phyloP scores from a whole-genome alignment of 768 basidiomycete genomes.

The Paxillus rubicundulus region DNA sequence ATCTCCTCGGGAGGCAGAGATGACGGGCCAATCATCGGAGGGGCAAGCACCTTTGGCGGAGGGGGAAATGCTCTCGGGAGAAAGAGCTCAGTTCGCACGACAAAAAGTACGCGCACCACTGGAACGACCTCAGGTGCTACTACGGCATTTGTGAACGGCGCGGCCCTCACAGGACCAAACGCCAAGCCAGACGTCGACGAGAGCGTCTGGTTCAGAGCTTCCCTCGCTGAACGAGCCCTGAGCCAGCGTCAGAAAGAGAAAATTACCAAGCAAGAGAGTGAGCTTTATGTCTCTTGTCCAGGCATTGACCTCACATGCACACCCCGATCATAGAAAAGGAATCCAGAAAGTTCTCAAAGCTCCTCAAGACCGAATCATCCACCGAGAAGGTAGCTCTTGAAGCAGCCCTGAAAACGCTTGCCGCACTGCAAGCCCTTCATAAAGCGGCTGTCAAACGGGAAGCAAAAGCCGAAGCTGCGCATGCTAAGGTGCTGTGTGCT shows the following conservation, averaged over 20 bases:
- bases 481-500: constrained; percentile 50
- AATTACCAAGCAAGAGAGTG: constrained; percentile 54
- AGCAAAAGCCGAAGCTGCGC: constrained; percentile 49
- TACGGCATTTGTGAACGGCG: constrained; percentile 50
- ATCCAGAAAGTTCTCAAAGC: constrained; percentile 59
- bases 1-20: constrained; percentile 8
- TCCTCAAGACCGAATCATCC: constrained; percentile 68
- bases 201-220: constrained; percentile 39
- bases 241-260: constrained; percentile 50
- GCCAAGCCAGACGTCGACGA: constrained; percentile 42
- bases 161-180: constrained; percentile 49
- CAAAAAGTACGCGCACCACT: constrained; percentile 15
- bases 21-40: neutral
- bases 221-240: constrained; percentile 47
- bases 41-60: neutral
- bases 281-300: constrained; percentile 10
- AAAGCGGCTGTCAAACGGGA: constrained; percentile 66
- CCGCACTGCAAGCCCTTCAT: constrained; percentile 67
- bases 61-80: constrained; percentile 7
- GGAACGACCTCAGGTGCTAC: constrained; percentile 6
- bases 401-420: constrained; percentile 62
- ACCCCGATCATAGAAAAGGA: constrained; percentile 45
- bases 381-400: constrained; percentile 62
- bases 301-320: neutral
- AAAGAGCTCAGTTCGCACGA: constrained; percentile 23